Percentiles rank a stretch among this genome's conserved stretches.
phyloP scores from a whole-genome alignment of 768 basidiomycete species.

The Asterophora parasitica region DNA sequence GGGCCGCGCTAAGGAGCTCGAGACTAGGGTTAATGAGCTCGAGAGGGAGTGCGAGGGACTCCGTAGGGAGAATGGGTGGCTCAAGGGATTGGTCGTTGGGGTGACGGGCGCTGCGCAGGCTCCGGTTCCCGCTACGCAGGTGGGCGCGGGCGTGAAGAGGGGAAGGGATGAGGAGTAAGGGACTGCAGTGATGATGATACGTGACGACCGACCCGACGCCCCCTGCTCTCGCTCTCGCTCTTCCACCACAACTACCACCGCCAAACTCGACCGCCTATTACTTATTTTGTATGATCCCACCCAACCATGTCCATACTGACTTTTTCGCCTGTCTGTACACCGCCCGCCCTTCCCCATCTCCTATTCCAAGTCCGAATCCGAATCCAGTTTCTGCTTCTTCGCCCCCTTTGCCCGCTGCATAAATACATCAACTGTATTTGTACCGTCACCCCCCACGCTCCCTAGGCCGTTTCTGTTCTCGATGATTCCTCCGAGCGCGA shows the following conservation, averaged over 20 bases:
- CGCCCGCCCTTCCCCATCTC: neutral
- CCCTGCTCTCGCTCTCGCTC: no score
- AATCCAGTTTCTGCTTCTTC: no score
- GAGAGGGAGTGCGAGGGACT: slow-evolving; percentile 90
- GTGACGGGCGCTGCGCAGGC: slow-evolving; percentile 68
- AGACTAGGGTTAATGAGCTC: slow-evolving; percentile 70
- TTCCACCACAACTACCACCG: no score
- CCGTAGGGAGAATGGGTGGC: slow-evolving; percentile 87
- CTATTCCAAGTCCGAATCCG: no score
- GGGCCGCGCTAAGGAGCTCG: slow-evolving; percentile 78
- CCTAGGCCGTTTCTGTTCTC: no score
- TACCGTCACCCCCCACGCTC: neutral
- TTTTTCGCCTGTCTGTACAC: neutral
- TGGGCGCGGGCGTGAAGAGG: slow-evolving; percentile 17
- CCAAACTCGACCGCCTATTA: neutral
- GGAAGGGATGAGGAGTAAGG: slow-evolving; percentile 14
- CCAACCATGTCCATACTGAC: neutral
- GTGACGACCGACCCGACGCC: no score
- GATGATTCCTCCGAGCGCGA: no score
- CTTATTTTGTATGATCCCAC: slow-evolving; percentile 10
- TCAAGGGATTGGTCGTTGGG: slow-evolving; percentile 86
- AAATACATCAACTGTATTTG: slow-evolving; percentile 4
- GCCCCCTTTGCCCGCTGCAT: neutral
- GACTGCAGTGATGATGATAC: no score
- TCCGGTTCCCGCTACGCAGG: slow-evolving; percentile 21